Conservation (phyloP, 495 filamentous ascomycete species). For the Evernia prunastri region DNA sequence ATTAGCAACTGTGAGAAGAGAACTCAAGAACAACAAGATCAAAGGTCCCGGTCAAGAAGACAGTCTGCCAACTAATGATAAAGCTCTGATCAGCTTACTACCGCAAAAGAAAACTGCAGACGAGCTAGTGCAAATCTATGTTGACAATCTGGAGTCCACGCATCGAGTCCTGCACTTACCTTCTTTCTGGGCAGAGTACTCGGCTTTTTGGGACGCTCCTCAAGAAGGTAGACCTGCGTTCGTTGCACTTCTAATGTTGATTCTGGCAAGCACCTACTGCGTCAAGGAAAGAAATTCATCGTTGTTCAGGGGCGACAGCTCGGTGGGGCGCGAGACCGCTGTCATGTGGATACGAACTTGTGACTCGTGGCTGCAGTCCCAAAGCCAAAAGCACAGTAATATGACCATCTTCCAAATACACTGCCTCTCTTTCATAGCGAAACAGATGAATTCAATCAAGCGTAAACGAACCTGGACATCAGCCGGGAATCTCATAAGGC, state of each 20-base stretch:
- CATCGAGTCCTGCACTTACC: constrained; percentile 54
- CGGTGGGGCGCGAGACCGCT: constrained; percentile 34
- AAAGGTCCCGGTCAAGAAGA: constrained; percentile 29
- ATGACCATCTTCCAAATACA: constrained; percentile 44
- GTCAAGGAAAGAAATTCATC: constrained; percentile 35
- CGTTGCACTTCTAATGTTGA: constrained; percentile 35
- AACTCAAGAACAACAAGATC: constrained; percentile 37
- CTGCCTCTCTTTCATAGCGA: constrained; percentile 43
- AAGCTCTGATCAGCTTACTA: constrained; percentile 31
- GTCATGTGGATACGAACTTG: constrained; percentile 34
- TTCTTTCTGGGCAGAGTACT: constrained; percentile 49
- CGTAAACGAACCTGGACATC: constrained; percentile 49
- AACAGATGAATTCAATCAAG: constrained; percentile 43
- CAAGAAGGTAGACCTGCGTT: constrained; percentile 28
- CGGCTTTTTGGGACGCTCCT: constrained; percentile 42
- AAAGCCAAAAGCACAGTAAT: constrained; percentile 42
- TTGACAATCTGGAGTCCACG: constrained; percentile 50
- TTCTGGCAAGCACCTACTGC: constrained; percentile 32
- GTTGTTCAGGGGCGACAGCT: constrained; percentile 38
- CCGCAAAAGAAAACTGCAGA: constrained; percentile 47
- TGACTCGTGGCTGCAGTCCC: constrained; percentile 33
- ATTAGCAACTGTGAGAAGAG: constrained; percentile 37
- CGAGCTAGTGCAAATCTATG: constrained; percentile 47
- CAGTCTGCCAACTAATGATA: constrained; percentile 18
- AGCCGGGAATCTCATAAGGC: constrained; percentile 41